Base-by-base conservation (phyloP, 768 basidiomycete genomes). In the Phanerodontia chrysosporium region DNA sequence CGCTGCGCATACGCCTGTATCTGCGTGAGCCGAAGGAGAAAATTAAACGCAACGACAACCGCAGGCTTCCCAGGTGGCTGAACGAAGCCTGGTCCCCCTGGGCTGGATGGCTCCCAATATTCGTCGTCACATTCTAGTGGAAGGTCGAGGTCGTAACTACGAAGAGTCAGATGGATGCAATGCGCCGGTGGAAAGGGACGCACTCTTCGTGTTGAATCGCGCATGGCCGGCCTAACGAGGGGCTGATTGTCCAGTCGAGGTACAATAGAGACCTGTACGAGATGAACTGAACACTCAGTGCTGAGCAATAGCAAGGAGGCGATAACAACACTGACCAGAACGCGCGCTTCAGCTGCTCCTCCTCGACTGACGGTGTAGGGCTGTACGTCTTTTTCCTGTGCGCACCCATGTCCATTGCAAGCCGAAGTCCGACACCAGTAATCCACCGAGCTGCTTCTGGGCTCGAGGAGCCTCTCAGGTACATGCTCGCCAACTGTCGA, bases 71-170 rank as follows among this genome's bases (percentile, higher is more conserved):
- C 80, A 22, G 69, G 64, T 12, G 89, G 89, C 66, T 90, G 89
- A 46, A 78, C 71, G 69, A 88, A 89, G 13, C 75, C 77, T 44
- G 77, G 72, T 1, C 16, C 30, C 1, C 75, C 72, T 0, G 81
- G 81, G 57, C 84, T 82, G 30, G 74, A 72, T 35, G 71, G 72
- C 25, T 77, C 78, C 90, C 89, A 93, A 66, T 83, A 91, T 60
- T 85, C 81, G 61, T 87, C 86, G 60, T 94, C 89, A 5, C 92
- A 85, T 69, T 90, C 89, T 9, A 90, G 77, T 39, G 89, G 89
- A 30, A 84, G 70, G 54, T 89, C 88, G 8, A 86, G 74, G 62
- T 92, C 89, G 45, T 57, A 57, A 49, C 60, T 61, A 30, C 12
- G 22, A 22, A 16, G 16, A 29, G 1, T 21, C 27, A 32, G 9